Conservation (phyloP, 2,329 filamentous ascomycete species). For the Beauveria sp. region DNA sequence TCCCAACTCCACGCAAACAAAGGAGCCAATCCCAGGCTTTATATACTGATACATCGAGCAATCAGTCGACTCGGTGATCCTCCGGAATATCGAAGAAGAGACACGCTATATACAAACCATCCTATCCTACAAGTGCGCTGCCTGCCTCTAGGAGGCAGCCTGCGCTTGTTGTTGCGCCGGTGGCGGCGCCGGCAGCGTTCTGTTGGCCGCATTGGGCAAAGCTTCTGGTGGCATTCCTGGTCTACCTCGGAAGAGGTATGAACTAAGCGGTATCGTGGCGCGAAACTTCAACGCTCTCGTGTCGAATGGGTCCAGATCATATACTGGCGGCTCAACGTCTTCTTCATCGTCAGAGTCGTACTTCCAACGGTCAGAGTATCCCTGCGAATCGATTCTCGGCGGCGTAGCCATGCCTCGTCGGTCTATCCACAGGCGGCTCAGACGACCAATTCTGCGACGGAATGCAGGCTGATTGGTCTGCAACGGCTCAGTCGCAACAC, state of each 20-base stretch:
- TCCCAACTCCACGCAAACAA: slow-evolving; percentile 11
- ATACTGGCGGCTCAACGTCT: slow-evolving; percentile 60
- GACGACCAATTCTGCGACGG: slow-evolving; percentile 74
- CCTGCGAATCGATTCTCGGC: slow-evolving; percentile 35
- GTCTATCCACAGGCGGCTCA: slow-evolving; percentile 83
- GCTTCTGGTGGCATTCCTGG: slow-evolving; percentile 24
- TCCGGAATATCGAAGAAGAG: not conserved
- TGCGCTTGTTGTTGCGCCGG: slow-evolving; percentile 15
- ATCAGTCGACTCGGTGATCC: not conserved
- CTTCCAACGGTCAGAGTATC: slow-evolving; percentile 65
- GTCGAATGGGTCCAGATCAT: slow-evolving; percentile 67
- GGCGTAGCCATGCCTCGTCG: slow-evolving; percentile 57
- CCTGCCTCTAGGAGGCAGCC: slow-evolving; percentile 12
- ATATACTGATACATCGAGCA: slow-evolving; percentile 9
- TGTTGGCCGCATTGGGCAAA: slow-evolving; percentile 14
- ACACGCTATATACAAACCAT: slow-evolving; percentile 9
- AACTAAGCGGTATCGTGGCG: slow-evolving; percentile 47
- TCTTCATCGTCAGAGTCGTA: slow-evolving; percentile 85
- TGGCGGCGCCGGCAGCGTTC: slow-evolving; percentile 14
- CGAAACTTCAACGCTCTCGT: slow-evolving; percentile 52
- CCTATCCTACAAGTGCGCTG: slow-evolving; percentile 12
- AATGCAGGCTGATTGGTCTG: slow-evolving; percentile 54
- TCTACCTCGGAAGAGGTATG: slow-evolving; percentile 32
- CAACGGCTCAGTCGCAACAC: slow-evolving; percentile 29
- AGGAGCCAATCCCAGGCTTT: slow-evolving; percentile 2